Conservation (phyloP, 805 yeast species). For the Jamesozyma piceae region DNA sequence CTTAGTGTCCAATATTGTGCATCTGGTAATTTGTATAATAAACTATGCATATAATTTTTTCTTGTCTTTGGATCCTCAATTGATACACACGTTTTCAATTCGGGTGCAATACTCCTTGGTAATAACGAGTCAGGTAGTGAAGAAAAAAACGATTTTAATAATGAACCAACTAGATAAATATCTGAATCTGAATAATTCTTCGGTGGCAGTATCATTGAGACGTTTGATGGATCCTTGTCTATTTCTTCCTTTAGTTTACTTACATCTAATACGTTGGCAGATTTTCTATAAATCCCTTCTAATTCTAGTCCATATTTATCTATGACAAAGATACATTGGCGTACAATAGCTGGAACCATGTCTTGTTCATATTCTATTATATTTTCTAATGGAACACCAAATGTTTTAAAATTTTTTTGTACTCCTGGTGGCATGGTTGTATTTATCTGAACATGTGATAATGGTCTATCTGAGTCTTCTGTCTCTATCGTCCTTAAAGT, state of each 20-base stretch:
- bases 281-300: slow-evolving; percentile 84
- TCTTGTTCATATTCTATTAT: slow-evolving; percentile 77
- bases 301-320: slow-evolving; percentile 76
- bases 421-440: slow-evolving; percentile 32
- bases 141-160: slow-evolving; percentile 74
- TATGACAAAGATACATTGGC: slow-evolving; percentile 76
- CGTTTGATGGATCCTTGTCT: slow-evolving; percentile 64
- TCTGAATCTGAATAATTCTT: slow-evolving; percentile 63
- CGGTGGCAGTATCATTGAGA: slow-evolving; percentile 45
- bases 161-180: slow-evolving; percentile 77
- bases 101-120: slow-evolving; percentile 22
- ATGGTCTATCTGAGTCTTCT: slow-evolving; percentile 23
- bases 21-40: slow-evolving; percentile 85
- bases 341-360: slow-evolving; percentile 84
- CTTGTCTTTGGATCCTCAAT: slow-evolving; percentile 53
- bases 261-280: slow-evolving; percentile 69
- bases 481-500: slow-evolving; percentile 15
- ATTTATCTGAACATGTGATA: slow-evolving; percentile 28
- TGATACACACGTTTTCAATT: slow-evolving; percentile 48
- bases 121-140: slow-evolving; percentile 58
- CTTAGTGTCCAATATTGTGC: slow-evolving; percentile 90
- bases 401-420: slow-evolving; percentile 41
- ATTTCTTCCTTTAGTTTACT: slow-evolving; percentile 64
- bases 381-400: slow-evolving; percentile 76
- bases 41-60: slow-evolving; percentile 71